Evolutionary conservation across 1,284 basidiomycete genomes (phyloP).

Genomic region (Sphaerobolus stellatus): DNA sequence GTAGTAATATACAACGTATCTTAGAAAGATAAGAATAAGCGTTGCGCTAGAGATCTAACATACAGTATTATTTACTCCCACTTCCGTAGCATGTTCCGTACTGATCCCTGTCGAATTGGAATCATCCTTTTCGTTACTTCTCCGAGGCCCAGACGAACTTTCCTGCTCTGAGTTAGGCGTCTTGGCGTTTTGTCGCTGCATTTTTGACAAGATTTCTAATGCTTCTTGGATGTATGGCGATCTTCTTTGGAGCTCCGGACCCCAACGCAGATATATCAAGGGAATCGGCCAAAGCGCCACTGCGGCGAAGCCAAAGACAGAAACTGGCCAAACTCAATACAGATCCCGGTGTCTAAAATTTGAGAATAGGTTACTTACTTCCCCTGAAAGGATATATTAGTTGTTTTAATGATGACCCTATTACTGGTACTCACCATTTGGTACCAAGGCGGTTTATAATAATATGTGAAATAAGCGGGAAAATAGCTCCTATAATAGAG

Average conservation of each 20-base stretch:
- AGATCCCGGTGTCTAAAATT: no score
- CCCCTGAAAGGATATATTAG: neutral
- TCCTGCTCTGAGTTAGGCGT: no score
- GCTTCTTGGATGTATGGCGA: slow-evolving; percentile 27
- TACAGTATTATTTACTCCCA: no score
- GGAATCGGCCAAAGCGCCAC: slow-evolving; percentile 29
- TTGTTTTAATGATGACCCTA: neutral
- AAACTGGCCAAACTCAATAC: no score
- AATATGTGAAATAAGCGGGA: slow-evolving; percentile 27
- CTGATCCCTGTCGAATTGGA: no score
- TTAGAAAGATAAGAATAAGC: no score
- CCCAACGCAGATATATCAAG: slow-evolving; percentile 27
- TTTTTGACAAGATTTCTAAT: slow-evolving; percentile 14
- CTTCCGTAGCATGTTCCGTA: no score
- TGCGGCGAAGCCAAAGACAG: slow-evolving; percentile 29
- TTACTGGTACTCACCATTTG: slow-evolving; percentile 26
- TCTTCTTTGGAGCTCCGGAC: slow-evolving; percentile 22
- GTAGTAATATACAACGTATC: no score
- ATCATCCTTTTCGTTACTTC: no score
- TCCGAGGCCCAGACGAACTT: neutral
- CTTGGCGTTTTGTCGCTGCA: slow-evolving; percentile 13
- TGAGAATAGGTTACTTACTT: no score
- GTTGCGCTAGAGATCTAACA: no score
- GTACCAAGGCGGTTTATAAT: slow-evolving; percentile 26
- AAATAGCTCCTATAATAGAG: slow-evolving; percentile 23